Conservation (phyloP, 2,329 filamentous ascomycete species). For the Botrytis squamosa region DNA sequence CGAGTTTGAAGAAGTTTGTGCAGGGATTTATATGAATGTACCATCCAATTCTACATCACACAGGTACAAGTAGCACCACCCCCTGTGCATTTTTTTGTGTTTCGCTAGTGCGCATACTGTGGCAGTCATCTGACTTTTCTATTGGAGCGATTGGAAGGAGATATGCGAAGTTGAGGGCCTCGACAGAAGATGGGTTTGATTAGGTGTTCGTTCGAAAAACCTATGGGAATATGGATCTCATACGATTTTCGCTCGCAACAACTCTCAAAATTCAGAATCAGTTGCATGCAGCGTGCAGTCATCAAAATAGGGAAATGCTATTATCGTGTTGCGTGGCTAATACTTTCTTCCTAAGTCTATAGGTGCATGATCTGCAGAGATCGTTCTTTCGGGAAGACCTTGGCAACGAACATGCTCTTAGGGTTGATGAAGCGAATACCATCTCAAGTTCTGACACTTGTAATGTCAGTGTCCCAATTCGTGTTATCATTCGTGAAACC, state of each 20-base stretch:
- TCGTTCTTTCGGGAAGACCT: slow-evolving; percentile 2
- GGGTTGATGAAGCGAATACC: neutral
- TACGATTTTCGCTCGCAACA: slow-evolving; percentile 4
- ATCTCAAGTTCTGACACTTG: neutral
- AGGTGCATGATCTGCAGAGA: neutral
- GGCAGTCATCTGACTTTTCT: slow-evolving; percentile 20
- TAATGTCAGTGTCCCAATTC: slow-evolving; percentile 4
- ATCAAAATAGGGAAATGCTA: neutral
- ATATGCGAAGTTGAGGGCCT: slow-evolving; percentile 6
- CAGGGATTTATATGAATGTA: slow-evolving; percentile 22
- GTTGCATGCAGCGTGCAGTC: slow-evolving; percentile 13
- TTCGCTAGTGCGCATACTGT: slow-evolving; percentile 22
- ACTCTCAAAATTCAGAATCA: slow-evolving; percentile 5
- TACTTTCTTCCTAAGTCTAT: neutral
- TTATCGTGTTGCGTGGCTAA: slow-evolving; percentile 15
- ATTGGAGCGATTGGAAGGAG: slow-evolving; percentile 17
- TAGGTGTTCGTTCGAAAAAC: neutral
- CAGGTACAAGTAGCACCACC: slow-evolving; percentile 1
- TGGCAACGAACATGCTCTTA: slow-evolving; percentile 5
- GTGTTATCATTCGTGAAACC: neutral
- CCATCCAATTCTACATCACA: slow-evolving; percentile 10
- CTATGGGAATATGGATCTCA: slow-evolving; percentile 1
- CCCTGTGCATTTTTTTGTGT: neutral
- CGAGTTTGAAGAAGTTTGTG: slow-evolving; percentile 6
- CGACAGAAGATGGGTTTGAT: slow-evolving; percentile 18